Conservation (phyloP, 768 basidiomycete species). For the Hysterangium stoloniferum region DNA sequence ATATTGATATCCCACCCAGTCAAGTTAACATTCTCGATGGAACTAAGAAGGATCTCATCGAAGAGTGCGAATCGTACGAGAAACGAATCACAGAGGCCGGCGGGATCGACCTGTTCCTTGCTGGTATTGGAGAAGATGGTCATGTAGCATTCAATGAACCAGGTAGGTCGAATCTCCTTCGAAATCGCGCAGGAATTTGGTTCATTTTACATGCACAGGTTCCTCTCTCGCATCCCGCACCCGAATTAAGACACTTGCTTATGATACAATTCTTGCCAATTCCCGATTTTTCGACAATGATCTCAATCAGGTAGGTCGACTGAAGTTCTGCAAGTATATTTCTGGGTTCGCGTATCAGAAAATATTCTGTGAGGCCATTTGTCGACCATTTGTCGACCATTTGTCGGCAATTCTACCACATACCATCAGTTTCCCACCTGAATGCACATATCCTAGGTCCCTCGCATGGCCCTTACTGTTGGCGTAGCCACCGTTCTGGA, state of each 20-base stretch:
- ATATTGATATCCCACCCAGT: slow-evolving; percentile 67
- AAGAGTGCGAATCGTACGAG: slow-evolving; percentile 78
- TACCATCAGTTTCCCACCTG: too few species aligned
- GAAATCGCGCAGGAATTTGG: background rate
- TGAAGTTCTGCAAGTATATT: background rate
- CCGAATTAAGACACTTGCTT: slow-evolving; percentile 87
- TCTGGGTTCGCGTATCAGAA: too few species aligned
- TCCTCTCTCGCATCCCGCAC: slow-evolving; percentile 81
- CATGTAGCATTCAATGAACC: slow-evolving; percentile 94
- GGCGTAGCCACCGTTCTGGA: slow-evolving; percentile 88
- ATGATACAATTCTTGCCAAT: slow-evolving; percentile 89
- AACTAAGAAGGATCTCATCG: slow-evolving; percentile 66
- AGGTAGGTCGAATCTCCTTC: slow-evolving; percentile 29
- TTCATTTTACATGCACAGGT: slow-evolving; percentile 33
- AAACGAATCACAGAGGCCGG: slow-evolving; percentile 64
- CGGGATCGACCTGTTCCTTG: slow-evolving; percentile 87
- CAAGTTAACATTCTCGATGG: slow-evolving; percentile 85
- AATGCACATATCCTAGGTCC: slow-evolving; percentile 18
- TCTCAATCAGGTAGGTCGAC: slow-evolving; percentile 30
- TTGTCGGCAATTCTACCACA: too few species aligned
- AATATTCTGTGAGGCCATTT: too few species aligned
- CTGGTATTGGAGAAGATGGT: slow-evolving; percentile 87
- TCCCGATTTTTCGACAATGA: slow-evolving; percentile 87
- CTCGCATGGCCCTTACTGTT: slow-evolving; percentile 84
- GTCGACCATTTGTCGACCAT: too few species aligned